A percentile compares a stretch with the other conserved stretches of the same genome.
phyloP scores from a whole-genome alignment of 179 eudicot genomes.

The Sideroxylon spinosum region DNA sequence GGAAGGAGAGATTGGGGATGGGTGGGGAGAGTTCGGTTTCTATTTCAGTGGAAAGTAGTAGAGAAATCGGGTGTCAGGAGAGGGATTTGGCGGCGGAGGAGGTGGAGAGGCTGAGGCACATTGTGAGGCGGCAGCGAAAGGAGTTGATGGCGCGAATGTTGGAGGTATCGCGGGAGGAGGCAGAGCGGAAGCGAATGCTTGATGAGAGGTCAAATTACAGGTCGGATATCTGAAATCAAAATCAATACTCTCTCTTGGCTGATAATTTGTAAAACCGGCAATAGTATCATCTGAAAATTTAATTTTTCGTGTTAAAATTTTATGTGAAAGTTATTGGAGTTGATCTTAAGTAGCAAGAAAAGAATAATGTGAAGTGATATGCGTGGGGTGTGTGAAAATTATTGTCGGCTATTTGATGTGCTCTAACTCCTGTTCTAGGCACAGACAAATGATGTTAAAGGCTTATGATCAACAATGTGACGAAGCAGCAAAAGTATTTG shows the following conservation, averaged over 20 bases:
- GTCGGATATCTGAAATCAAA: conserved; percentile 26
- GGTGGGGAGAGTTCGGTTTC: conserved; percentile 17
- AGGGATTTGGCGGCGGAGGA: conserved; percentile 89
- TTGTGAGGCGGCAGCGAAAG: conserved; percentile 74
- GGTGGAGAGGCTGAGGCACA: conserved; percentile 88
- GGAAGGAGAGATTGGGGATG: conserved; percentile 29
- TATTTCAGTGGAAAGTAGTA: conserved; percentile 36
- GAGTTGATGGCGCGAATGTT: conserved; percentile 82
- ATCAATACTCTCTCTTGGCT: not conserved
- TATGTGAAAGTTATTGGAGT: not conserved
- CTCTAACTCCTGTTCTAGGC: conserved; percentile 48
- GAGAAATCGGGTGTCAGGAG: conserved; percentile 63
- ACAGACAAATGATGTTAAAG: conserved; percentile 86
- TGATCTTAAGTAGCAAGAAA: not conserved
- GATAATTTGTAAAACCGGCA: not conserved
- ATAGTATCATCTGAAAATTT: not conserved
- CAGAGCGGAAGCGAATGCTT: conserved; percentile 85
- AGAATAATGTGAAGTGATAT: not conserved
- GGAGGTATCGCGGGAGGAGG: conserved; percentile 93
- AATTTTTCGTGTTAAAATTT: not conserved
- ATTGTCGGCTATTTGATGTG: conserved; percentile 2
- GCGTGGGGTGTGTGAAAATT: not conserved
- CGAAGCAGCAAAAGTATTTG: conserved; percentile 88
- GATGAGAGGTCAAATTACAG: conserved; percentile 88
- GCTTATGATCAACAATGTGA: conserved; percentile 91